Conservation (phyloP, 2,329 filamentous ascomycete genomes). For the Ambrosiella xylebori region DNA sequence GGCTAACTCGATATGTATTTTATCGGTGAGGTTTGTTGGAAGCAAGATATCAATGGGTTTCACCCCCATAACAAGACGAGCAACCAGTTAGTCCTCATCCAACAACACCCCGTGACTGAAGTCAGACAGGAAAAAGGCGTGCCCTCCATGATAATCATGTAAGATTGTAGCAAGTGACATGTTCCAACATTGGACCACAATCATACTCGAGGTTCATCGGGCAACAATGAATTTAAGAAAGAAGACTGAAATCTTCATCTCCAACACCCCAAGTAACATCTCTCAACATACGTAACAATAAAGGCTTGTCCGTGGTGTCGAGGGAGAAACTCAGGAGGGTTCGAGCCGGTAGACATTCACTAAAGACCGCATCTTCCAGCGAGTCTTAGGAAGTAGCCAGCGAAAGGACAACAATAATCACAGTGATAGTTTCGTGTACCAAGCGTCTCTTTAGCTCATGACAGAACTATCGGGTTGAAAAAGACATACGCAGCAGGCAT, state of each 20-base stretch:
- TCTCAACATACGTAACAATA: constrained; percentile 33
- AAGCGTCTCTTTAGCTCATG: constrained; percentile 10
- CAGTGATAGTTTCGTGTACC: constrained; percentile 18
- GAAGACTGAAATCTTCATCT: constrained; percentile 53
- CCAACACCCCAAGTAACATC: constrained; percentile 57
- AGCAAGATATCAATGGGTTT: constrained; percentile 9
- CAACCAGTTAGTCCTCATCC: constrained; percentile 39
- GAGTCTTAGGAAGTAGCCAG: constrained; percentile 31
- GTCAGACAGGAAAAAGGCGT: constrained; percentile 24
- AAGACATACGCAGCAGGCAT: constrained; percentile 40
- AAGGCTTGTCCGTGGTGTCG: constrained; percentile 27
- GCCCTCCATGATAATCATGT: constrained; percentile 15
- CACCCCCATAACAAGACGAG: constrained; percentile 3
- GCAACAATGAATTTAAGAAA: constrained; percentile 61
- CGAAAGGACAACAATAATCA: constrained; percentile 74
- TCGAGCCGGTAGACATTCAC: constrained; percentile 47
- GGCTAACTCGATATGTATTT: constrained; percentile 76
- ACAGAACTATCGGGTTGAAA: constrained; percentile 18
- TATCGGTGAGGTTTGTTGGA: constrained; percentile 45
- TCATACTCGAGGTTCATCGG: constrained; percentile 11
- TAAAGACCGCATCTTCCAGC: constrained; percentile 8
- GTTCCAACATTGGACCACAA: constrained; percentile 3
- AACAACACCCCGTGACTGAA: constrained; percentile 47
- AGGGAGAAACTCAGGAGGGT: constrained; percentile 53
- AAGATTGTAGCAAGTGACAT: not conserved